A percentile compares a stretch with the other conserved stretches of the same genome.
phyloP scores from a whole-genome alignment of 2,329 filamentous ascomycete genomes.

The Dissoconium aciculare region DNA sequence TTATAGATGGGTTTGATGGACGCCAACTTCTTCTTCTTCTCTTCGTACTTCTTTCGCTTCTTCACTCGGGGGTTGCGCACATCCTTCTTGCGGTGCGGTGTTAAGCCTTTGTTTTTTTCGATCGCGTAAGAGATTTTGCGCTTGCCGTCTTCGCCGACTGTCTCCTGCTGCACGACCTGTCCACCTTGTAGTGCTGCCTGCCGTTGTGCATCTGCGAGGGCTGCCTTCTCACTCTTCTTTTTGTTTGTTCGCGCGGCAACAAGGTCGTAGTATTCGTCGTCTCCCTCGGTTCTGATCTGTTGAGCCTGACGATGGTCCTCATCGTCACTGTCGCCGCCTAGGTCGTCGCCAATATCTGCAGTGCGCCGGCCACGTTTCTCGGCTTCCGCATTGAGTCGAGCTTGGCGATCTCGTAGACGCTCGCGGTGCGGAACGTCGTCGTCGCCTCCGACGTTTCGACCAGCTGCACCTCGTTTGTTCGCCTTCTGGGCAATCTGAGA shows the following conservation, averaged over 20 bases:
- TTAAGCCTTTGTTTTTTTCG: slow-evolving; percentile 92
- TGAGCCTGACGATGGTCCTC: slow-evolving; percentile 43
- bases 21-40: slow-evolving; percentile 92
- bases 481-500: slow-evolving; percentile 93
- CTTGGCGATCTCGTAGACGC: slow-evolving; percentile 70
- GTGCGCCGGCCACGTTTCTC: slow-evolving; percentile 61
- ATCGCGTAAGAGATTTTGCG: slow-evolving; percentile 86
- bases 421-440: slow-evolving; percentile 78
- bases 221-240: slow-evolving; percentile 62
- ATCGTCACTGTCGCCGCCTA: slow-evolving; percentile 56
- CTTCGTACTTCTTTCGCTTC: slow-evolving; percentile 92
- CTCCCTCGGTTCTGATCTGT: slow-evolving; percentile 32
- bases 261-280: slow-evolving; percentile 79
- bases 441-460: slow-evolving; percentile 62
- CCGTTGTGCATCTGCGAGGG: slow-evolving; percentile 42
- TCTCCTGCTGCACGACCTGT: slow-evolving; percentile 50
- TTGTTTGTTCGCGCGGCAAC: slow-evolving; percentile 51
- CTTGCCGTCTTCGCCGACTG: slow-evolving; percentile 70
- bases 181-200: slow-evolving; percentile 42
- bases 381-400: slow-evolving; percentile 74
- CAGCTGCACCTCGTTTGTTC: slow-evolving; percentile 63
- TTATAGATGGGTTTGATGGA: slow-evolving; percentile 77
- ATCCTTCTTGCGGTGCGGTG: slow-evolving; percentile 83
- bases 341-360: slow-evolving; percentile 46
- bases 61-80: slow-evolving; percentile 90